Conservation (phyloP, 2,329 filamentous ascomycete species). For the Fusarium lateritium region DNA sequence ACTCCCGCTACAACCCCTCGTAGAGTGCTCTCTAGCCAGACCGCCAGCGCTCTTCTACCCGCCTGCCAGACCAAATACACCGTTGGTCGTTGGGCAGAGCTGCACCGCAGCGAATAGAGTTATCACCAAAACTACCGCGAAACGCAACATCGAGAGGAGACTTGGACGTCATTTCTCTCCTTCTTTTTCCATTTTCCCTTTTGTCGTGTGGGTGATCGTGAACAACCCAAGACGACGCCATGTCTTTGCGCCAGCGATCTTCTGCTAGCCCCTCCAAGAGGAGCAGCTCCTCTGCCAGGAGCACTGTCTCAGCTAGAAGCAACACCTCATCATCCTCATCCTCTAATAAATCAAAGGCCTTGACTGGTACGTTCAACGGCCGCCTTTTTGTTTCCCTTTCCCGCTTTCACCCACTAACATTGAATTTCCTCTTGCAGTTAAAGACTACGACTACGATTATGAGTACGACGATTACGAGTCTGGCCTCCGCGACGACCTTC, state of each 20-base stretch:
- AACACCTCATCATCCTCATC: constrained; percentile 30
- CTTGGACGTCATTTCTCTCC: constrained; percentile 31
- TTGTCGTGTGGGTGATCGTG: constrained; percentile 41
- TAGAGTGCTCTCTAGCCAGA: constrained; percentile 42
- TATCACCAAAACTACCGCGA: constrained; percentile 40
- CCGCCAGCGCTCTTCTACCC: constrained; percentile 42
- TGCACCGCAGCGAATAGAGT: constrained; percentile 48
- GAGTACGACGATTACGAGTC: constrained; percentile 46
- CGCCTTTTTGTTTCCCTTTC: constrained; percentile 21
- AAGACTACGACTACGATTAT: constrained; percentile 47
- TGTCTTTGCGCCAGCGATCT: constrained; percentile 50
- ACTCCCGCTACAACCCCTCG: constrained; percentile 42
- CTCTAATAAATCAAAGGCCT: constrained; percentile 40
- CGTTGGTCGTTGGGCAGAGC: constrained; percentile 51
- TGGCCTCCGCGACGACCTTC: constrained; percentile 48
- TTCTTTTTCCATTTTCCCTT: constrained; percentile 27
- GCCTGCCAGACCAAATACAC: constrained; percentile 48
- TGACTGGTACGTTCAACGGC: constrained; percentile 45
- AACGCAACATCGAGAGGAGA: constrained; percentile 38
- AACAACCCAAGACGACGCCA: constrained; percentile 44
- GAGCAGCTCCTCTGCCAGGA: constrained; percentile 47
- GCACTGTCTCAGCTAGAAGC: constrained; percentile 33
- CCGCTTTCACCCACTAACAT: constrained; percentile 35
- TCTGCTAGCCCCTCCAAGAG: constrained; percentile 49
- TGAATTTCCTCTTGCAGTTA: constrained; percentile 26